Percentiles rank a stretch among this genome's conserved stretches.
Evolutionary conservation across 1,284 basidiomycete species (phyloP).

Genomic region (Marasmius fiardii): DNA sequence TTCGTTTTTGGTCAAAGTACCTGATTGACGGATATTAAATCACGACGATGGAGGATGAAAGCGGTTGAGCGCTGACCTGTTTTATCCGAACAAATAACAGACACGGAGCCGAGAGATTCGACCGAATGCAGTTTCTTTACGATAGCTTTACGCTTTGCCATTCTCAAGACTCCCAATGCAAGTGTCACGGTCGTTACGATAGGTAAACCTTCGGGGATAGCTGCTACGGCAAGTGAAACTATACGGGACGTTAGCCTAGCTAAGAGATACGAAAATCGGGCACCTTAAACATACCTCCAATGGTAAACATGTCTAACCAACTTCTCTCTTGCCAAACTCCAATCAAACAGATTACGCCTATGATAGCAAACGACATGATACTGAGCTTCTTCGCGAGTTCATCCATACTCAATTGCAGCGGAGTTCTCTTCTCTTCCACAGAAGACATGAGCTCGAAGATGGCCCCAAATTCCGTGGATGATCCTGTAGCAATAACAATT

Average conservation of each 20-base stretch:
- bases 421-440: conserved; percentile 91
- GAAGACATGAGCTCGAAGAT: conserved; percentile 99
- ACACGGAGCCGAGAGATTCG: conserved; percentile 91
- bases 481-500: conserved; percentile 88
- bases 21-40: conserved; percentile 32
- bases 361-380: conserved; percentile 87
- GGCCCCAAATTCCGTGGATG: conserved; percentile 91
- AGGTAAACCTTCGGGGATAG: conserved; percentile 95
- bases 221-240: conserved; percentile 96
- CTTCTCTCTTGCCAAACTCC: conserved; percentile 85
- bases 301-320: conserved; percentile 99
- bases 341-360: conserved; percentile 90
- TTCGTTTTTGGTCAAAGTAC: conserved; percentile 95
- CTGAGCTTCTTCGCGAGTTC: conserved; percentile 93
- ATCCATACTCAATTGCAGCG: conserved; percentile 94
- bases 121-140: conserved; percentile 97
- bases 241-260: conserved; percentile 4
- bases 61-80: conserved; percentile 54
- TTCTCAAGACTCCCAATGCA: conserved; percentile 89
- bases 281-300: conserved; percentile 67
- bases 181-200: conserved; percentile 98
- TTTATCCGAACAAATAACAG: conserved; percentile 97
- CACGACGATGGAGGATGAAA: neutral
- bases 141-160: conserved; percentile 94
- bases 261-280: conserved; percentile 1